phyloP scores from a whole-genome alignment of 768 basidiomycete species.

The Termitomyces sp. region DNA sequence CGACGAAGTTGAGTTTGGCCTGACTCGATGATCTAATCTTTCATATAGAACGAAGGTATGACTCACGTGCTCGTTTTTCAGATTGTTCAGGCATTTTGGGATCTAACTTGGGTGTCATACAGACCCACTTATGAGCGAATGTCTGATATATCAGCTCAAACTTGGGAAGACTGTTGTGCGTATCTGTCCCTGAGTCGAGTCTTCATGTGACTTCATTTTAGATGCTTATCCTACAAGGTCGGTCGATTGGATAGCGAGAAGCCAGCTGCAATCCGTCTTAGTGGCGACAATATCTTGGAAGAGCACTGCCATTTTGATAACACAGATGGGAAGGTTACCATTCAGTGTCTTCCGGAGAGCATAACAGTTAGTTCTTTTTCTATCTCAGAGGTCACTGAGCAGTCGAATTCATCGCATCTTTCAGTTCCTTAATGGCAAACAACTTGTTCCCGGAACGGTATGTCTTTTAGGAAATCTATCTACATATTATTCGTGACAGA shows the following conservation, averaged over 20 bases:
- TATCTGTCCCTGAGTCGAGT: constrained; percentile 12
- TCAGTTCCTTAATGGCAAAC: constrained; percentile 93
- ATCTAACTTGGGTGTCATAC: constrained; percentile 16
- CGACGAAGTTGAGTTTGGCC: constrained; percentile 11
- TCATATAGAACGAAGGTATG: constrained; percentile 67
- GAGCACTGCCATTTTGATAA: constrained; percentile 95
- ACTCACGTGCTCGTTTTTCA: constrained; percentile 12
- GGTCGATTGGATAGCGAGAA: constrained; percentile 85
- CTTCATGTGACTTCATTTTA: constrained; percentile 1
- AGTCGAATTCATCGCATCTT: constrained; percentile 4
- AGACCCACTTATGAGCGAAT: constrained; percentile 98
- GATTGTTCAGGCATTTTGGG: constrained; percentile 6
- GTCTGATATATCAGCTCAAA: constrained; percentile 63
- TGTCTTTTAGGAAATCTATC: constrained; percentile 19
- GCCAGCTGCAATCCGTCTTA: constrained; percentile 85
- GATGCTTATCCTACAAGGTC: constrained; percentile 44
- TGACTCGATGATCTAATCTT: constrained; percentile 15
- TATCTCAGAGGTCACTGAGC: constrained; percentile 11
- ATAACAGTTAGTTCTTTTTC: constrained; percentile 62
- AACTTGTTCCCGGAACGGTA: constrained; percentile 76
- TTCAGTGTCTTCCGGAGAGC: constrained; percentile 77
- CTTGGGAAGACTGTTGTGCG: constrained; percentile 21
- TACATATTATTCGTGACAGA: constrained; percentile 9
- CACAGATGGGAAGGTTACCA: constrained; percentile 76
- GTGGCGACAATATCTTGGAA: constrained; percentile 87